A percentile compares a stretch with the other conserved stretches of the same genome.
phyloP scores from a whole-genome alignment of 2,329 filamentous ascomycete species.

The Xylaria hypoxylon region DNA sequence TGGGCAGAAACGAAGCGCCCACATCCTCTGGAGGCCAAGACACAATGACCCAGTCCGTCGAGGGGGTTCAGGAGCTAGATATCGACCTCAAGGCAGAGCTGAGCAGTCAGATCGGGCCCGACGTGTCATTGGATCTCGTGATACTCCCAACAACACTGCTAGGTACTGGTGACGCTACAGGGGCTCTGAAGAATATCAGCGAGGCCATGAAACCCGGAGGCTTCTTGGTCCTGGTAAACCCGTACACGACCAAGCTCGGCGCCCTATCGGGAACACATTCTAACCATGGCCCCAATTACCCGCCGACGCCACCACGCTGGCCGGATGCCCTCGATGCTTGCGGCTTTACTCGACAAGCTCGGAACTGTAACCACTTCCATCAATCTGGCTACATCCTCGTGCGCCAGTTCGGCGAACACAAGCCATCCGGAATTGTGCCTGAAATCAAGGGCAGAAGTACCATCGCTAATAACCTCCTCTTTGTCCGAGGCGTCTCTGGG shows the following conservation, averaged over 20 bases:
- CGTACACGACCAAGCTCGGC: conserved; percentile 20
- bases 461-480: conserved; percentile 47
- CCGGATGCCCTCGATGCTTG: conserved; percentile 50
- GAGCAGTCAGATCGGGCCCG: conserved; percentile 27
- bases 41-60: conserved; percentile 16
- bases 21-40: conserved; percentile 16
- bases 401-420: conserved; percentile 50
- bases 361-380: conserved; percentile 51
- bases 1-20: conserved; percentile 43
- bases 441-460: background rate
- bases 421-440: conserved; percentile 36
- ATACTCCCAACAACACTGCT: conserved; percentile 53
- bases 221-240: conserved; percentile 51
- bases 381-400: conserved; percentile 53
- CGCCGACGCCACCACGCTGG: conserved; percentile 51
- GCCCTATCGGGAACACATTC: conserved; percentile 36
- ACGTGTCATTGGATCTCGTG: conserved; percentile 49
- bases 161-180: conserved; percentile 39
- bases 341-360: conserved; percentile 51
- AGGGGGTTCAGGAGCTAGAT: conserved; percentile 26
- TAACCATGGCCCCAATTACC: conserved; percentile 9
- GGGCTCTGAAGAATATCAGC: conserved; percentile 47
- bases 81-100: conserved; percentile 43
- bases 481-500: conserved; percentile 48
- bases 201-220: conserved; percentile 54